phyloP scores from a whole-genome alignment of 495 filamentous ascomycete genomes.

The Monascus purpureus region DNA sequence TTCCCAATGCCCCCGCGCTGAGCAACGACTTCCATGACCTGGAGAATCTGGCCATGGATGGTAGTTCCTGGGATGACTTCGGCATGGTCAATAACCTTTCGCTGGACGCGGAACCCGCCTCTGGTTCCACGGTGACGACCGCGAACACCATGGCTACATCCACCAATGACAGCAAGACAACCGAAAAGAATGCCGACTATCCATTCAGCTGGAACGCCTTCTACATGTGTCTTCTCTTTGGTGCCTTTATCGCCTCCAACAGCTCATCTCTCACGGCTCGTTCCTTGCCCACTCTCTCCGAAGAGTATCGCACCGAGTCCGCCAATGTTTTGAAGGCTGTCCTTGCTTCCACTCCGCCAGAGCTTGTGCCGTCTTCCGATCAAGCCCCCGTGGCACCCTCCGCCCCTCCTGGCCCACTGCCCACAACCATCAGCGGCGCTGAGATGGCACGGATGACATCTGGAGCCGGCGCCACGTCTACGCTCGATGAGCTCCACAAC shows the following conservation, averaged over 20 bases:
- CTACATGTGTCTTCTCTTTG: constrained; percentile 81
- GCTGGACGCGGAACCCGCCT: constrained; percentile 30
- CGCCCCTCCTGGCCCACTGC: constrained; percentile 25
- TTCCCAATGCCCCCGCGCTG: constrained; percentile 43
- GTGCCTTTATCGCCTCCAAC: constrained; percentile 92
- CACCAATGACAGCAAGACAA: constrained; percentile 28
- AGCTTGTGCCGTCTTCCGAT: constrained; percentile 14
- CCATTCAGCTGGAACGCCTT: constrained; percentile 45
- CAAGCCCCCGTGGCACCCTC: constrained; percentile 29
- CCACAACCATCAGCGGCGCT: constrained; percentile 30
- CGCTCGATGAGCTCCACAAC: constrained; percentile 61
- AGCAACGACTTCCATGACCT: constrained; percentile 62
- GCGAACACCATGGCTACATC: constrained; percentile 9
- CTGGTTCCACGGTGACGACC: constrained; percentile 6
- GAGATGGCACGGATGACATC: constrained; percentile 38
- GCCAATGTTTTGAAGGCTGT: constrained; percentile 81
- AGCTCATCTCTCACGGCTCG: constrained; percentile 41
- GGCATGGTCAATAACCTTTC: constrained; percentile 49
- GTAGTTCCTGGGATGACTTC: constrained; percentile 63
- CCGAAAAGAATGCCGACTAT: constrained; percentile 52
- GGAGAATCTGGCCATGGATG: constrained; percentile 69
- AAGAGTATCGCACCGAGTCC: constrained; percentile 86
- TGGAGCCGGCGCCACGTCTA: constrained; percentile 42
- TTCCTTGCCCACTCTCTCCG: constrained; percentile 69
- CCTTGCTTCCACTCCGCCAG: constrained; percentile 46